Base-by-base conservation (phyloP, 2,329 filamentous ascomycete genomes). In the Hypoxylon sp. region DNA sequence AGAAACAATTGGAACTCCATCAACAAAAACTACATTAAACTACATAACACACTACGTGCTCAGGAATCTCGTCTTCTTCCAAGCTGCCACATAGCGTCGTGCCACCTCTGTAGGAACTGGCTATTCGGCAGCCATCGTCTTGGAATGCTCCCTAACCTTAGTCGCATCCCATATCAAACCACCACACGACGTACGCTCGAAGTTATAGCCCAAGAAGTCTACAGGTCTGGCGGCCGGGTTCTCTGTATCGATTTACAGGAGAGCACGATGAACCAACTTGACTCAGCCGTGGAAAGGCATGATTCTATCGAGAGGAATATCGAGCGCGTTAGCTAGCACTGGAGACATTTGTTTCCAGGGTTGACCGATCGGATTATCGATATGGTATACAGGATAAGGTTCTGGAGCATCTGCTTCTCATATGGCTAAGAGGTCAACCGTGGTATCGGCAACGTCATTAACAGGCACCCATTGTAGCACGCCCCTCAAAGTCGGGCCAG, bases 391-490 rank as follows among this genome's bases (percentile, higher is more conserved):
- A 0, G 69, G 70, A 29, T 63, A 59, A 0, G 57, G 50, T 2
- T 33, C 50, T 10, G 33, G 8, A 4, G 35, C 48, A 2, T 71
- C 39, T 42, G 9, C 72, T 46, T 26, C 31, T 39, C 9, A 14
- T 42, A 17, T 42, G 37, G 37, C 37, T 17, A 65, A 42, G 22
- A 79, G 51, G 3, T 80, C 77, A 0, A 35, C 63, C 46, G 78
- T 24, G 0, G 70, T 58, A 3, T 17, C 68, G 5, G 78, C 78
- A 1, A 76, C 59, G 11, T 68, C 62, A 29, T 86, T 77, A 2
- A 86, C 84, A 0, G 85, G 82, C 0, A 75, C 78, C 85, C 85
- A 87, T 4, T 68, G 80, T 1, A 85, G 55, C 0, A 59, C 44
- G 0, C 83, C 83, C 84, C 0, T 76, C 37, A 1, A 85, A 64